Percentiles rank a stretch among this genome's conserved stretches.
Evolutionary conservation across 2,329 filamentous ascomycete species (phyloP).

Genomic region (Rosellinia necatrix): DNA sequence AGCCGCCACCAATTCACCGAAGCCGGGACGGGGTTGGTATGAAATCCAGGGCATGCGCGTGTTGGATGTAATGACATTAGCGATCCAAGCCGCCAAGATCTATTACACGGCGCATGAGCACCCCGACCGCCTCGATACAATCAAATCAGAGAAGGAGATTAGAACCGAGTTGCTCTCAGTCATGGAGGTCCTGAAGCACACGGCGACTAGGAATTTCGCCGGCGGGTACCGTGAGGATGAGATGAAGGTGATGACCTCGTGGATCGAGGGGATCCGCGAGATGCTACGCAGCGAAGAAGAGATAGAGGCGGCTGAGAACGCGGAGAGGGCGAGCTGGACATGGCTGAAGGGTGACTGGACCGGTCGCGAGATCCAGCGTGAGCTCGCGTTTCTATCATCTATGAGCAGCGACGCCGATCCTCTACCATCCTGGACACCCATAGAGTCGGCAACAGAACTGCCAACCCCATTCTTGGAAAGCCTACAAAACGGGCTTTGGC

Average conservation of each 20-base stretch:
- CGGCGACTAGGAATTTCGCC: conserved; percentile 85
- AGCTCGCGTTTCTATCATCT: conserved; percentile 79
- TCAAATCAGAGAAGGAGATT: conserved; percentile 85
- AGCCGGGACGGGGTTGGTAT: conserved; percentile 68
- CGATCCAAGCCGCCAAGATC: conserved; percentile 93
- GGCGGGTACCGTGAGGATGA: conserved; percentile 82
- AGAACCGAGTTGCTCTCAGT: conserved; percentile 82
- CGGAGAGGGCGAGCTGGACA: conserved; percentile 73
- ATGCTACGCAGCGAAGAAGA: conserved; percentile 79
- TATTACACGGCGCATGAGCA: conserved; percentile 95
- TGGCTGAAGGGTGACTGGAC: conserved; percentile 84
- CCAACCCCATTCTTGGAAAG: conserved; percentile 75
- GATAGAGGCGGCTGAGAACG: conserved; percentile 72
- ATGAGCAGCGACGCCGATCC: conserved; percentile 65
- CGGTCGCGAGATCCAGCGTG: conserved; percentile 74
- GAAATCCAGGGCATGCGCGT: conserved; percentile 92
- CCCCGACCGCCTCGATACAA: conserved; percentile 80
- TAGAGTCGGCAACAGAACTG: conserved; percentile 53
- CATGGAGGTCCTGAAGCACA: conserved; percentile 88
- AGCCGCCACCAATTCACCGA: conserved; percentile 33
- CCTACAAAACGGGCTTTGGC: conserved; percentile 77
- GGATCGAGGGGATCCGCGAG: conserved; percentile 78
- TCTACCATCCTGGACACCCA: conserved; percentile 71
- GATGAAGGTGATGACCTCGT: conserved; percentile 72
- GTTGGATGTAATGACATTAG: conserved; percentile 88